These are phyloP conservation scores for Dryadomyces quercivorus DNA, from an alignment of 2,329 filamentous ascomycete species.

Conservation along the genomic window DNA sequence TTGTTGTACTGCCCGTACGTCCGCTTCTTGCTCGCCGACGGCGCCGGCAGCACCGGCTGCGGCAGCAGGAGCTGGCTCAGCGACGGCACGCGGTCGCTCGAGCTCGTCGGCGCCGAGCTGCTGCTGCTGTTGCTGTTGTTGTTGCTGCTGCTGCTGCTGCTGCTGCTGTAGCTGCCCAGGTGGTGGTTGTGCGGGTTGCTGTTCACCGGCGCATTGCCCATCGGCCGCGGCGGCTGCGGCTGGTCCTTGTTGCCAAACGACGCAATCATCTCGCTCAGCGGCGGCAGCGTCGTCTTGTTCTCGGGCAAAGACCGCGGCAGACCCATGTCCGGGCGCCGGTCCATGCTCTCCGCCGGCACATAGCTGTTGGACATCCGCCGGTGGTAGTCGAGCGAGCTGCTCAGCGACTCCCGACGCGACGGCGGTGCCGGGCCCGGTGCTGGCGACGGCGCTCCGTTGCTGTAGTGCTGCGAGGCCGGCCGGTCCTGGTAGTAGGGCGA, in stretches of 20 bases:
- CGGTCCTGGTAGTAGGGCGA: slow-evolving; percentile 16
- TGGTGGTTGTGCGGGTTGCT: neutral
- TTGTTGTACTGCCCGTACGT: slow-evolving; percentile 12
- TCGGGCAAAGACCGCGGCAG: slow-evolving; percentile 7
- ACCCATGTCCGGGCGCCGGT: neutral
- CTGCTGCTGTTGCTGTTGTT: slow-evolving; percentile 1
- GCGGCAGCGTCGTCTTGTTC: slow-evolving; percentile 9
- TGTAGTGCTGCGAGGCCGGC: slow-evolving; percentile 17
- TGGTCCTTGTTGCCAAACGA: slow-evolving; percentile 6
- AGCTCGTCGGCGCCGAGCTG: slow-evolving; percentile 1
- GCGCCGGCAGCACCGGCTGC: slow-evolving; percentile 4
- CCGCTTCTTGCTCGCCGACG: slow-evolving; percentile 9
- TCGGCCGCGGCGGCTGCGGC: neutral
- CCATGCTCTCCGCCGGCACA: neutral
- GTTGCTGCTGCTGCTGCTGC: slow-evolving; percentile 1
- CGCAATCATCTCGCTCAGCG: slow-evolving; percentile 13
- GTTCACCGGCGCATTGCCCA: neutral
- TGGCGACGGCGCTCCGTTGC: slow-evolving; percentile 6
- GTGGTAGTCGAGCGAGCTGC: slow-evolving; percentile 4
- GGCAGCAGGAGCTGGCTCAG: slow-evolving; percentile 11
- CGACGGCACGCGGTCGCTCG: slow-evolving; percentile 10
- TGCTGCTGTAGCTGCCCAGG: slow-evolving; percentile 1
- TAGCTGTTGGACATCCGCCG: slow-evolving; percentile 9
- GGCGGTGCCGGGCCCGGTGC: neutral
- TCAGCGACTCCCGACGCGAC: slow-evolving; percentile 9